A percentile compares a stretch with the other conserved stretches of the same genome.
Evolutionary conservation across 768 basidiomycete genomes (phyloP).

Genomic region (Podaxis sp.): DNA sequence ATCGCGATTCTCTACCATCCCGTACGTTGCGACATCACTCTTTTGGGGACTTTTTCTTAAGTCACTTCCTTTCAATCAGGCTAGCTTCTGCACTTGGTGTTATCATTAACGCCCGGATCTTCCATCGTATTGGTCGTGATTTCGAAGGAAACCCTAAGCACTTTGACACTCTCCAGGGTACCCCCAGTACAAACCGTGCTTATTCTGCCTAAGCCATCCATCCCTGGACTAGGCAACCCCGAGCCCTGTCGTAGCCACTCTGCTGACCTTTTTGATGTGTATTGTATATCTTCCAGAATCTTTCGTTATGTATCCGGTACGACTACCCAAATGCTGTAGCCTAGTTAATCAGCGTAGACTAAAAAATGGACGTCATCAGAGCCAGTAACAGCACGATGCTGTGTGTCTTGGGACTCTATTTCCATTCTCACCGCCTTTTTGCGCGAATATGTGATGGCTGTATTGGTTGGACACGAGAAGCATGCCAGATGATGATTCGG

Average conservation of each 20-base stretch:
- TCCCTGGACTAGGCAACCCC: too few relatives aligned
- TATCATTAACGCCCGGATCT: constrained; percentile 8
- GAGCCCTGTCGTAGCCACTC: too few relatives aligned
- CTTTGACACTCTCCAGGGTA: neutral
- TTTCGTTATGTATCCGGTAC: too few relatives aligned
- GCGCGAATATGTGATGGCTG: too few relatives aligned
- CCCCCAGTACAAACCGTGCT: neutral
- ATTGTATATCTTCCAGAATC: too few relatives aligned
- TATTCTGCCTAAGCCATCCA: too few relatives aligned
- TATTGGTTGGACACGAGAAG: too few relatives aligned
- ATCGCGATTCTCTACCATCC: neutral
- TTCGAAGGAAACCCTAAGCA: neutral
- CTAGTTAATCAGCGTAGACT: neutral
- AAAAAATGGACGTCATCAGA: neutral
- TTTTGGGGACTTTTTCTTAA: neutral
- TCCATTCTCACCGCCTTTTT: too few relatives aligned
- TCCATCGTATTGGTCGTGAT: constrained; percentile 10
- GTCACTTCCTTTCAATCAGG: neutral
- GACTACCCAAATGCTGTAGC: too few relatives aligned
- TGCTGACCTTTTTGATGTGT: too few relatives aligned
- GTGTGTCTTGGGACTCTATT: too few relatives aligned
- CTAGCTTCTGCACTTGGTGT: constrained; percentile 1
- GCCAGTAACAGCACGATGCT: neutral
- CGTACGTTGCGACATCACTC: neutral
- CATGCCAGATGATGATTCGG: too few relatives aligned